Conservation (phyloP, 106 monocot genomes). For the Allium fistulosum region DNA sequence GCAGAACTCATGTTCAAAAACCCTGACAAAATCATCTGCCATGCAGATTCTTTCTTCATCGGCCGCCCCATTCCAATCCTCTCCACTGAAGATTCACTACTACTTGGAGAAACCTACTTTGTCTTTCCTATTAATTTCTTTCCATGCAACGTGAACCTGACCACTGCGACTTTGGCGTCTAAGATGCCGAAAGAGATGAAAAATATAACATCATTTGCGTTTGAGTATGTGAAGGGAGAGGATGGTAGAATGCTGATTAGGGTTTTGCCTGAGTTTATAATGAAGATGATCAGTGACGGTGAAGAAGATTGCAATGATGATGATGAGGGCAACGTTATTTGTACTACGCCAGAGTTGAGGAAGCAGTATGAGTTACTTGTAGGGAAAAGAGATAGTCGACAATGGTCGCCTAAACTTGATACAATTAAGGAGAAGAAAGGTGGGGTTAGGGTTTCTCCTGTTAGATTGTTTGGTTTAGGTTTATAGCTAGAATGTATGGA, state of each 20-base stretch:
- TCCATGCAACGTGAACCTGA: constrained; percentile 1
- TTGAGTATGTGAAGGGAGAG: constrained; percentile 37
- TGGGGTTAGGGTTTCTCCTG: constrained; percentile 11
- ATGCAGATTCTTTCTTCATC: constrained; percentile 68
- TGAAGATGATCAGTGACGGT: constrained; percentile 4
- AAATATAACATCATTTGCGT: constrained; percentile 17
- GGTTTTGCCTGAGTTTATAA: constrained; percentile 46
- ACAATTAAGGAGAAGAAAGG: constrained; percentile 52
- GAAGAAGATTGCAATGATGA: neutral
- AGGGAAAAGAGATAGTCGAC: constrained; percentile 25
- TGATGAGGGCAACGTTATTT: constrained; percentile 1
- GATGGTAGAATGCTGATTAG: constrained; percentile 42
- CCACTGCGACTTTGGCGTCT: constrained; percentile 22
- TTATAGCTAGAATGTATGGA: too few species aligned
- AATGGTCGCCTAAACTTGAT: constrained; percentile 67
- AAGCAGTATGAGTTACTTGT: constrained; percentile 77
- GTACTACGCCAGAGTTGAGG: constrained; percentile 78
- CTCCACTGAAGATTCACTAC: constrained; percentile 36
- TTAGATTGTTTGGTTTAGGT: constrained; percentile 3
- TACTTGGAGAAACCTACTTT: constrained; percentile 57
- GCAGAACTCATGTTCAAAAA: constrained; percentile 38
- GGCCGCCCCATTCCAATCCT: constrained; percentile 50
- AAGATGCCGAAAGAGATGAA: constrained; percentile 2
- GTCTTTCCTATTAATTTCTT: constrained; percentile 54
- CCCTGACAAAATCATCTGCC: constrained; percentile 48